These are phyloP conservation scores for Cladorrhinum sp. DNA, from an alignment of 2,329 filamentous ascomycete genomes.

Conservation along the genomic window DNA sequence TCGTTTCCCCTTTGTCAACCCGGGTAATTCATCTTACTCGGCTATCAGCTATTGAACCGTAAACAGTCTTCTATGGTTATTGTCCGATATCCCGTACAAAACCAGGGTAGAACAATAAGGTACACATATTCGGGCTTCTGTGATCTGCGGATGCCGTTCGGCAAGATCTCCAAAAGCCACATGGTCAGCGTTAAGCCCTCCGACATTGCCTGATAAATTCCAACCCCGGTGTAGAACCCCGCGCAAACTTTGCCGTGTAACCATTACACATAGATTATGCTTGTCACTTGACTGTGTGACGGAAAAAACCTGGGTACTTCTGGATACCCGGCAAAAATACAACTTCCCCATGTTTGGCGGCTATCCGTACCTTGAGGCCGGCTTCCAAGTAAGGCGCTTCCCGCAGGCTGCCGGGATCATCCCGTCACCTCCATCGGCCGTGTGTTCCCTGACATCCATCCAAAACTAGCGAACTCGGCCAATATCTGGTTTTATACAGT, in stretches of 20 bases:
- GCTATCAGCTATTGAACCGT: conserved; percentile 9
- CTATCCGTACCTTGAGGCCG: not conserved
- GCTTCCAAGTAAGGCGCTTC: not conserved
- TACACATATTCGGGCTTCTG: not conserved
- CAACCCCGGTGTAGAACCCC: not conserved
- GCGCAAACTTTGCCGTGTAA: not conserved
- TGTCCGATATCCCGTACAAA: not conserved
- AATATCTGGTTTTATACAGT: not conserved
- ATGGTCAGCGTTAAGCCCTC: not conserved
- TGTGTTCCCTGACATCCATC: not conserved
- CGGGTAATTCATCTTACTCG: conserved; percentile 7
- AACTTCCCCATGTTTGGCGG: not conserved
- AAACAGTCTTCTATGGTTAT: not conserved
- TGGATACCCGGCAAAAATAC: not conserved
- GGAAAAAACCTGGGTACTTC: not conserved
- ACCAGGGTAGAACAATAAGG: not conserved
- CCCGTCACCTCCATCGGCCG: not conserved
- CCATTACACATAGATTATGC: not conserved
- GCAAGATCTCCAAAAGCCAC: not conserved
- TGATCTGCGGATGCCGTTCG: not conserved
- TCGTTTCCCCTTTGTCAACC: not conserved
- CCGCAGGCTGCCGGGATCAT: not conserved
- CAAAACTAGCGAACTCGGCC: not conserved
- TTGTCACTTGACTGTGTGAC: not conserved
- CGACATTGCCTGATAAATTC: not conserved